A percentile compares a stretch with the other conserved stretches of the same genome.
phyloP scores from a whole-genome alignment of 1,284 basidiomycete species.

The Boletus hoseneyae region DNA sequence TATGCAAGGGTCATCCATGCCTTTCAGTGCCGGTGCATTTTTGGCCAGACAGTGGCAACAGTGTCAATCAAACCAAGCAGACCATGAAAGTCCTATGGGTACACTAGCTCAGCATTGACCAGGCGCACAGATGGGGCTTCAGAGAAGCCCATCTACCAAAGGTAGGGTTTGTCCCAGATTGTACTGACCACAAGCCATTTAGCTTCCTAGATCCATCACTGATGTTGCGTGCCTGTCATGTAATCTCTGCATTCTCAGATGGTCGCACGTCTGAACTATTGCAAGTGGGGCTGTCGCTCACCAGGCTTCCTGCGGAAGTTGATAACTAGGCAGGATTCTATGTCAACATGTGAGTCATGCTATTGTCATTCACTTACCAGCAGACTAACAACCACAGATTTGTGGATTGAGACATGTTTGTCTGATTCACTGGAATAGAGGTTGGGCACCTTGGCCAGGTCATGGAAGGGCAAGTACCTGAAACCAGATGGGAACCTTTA shows the following conservation, averaged over 20 bases:
- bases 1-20: conserved; percentile 9
- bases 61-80: not conserved
- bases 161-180: conserved; percentile 11
- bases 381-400: too few species aligned
- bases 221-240: conserved; percentile 12
- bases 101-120: conserved; percentile 11
- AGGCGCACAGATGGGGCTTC: not conserved
- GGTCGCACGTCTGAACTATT: conserved; percentile 5
- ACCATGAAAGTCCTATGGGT: conserved; percentile 13
- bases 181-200: conserved; percentile 1
- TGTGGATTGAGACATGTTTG: too few species aligned
- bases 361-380: too few species aligned
- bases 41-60: not conserved
- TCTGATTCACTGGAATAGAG: too few species aligned
- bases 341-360: not conserved
- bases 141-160: conserved; percentile 10
- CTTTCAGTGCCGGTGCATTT: not conserved
- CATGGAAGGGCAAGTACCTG: too few species aligned
- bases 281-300: not conserved
- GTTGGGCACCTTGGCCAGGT: too few species aligned
- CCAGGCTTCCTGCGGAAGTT: not conserved
- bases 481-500: too few species aligned
- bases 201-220: conserved; percentile 15
- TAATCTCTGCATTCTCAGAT: conserved; percentile 13
- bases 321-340: not conserved